Conservation (phyloP, 345 rosid species). For the Euphorbia tirucalli region DNA sequence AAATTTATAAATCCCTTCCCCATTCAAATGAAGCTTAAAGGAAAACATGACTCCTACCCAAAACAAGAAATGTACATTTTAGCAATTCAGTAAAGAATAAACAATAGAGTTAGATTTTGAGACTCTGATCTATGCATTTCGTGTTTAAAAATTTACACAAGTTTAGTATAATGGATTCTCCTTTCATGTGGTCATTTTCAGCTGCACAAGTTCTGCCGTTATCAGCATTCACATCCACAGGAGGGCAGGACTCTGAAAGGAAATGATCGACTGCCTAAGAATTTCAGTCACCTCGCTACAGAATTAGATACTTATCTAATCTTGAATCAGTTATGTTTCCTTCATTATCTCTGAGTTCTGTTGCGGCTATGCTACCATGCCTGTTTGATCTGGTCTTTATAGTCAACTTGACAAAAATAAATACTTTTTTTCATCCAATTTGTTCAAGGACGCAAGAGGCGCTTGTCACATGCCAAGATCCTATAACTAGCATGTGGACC, state of each 20-base stretch:
- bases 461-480: slow-evolving; percentile 74
- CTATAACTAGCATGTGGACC: slow-evolving; percentile 96
- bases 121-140: background rate
- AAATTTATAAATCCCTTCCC: no score
- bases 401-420: background rate
- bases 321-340: background rate
- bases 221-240: background rate
- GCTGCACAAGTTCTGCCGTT: background rate
- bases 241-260: no score
- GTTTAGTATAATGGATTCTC: background rate
- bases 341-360: background rate
- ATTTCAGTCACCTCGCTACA: background rate
- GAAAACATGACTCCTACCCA: no score
- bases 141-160: slow-evolving; percentile 3
- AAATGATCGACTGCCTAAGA: no score
- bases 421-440: no score
- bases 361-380: background rate
- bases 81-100: slow-evolving; percentile 2
- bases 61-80: background rate
- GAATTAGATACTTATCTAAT: no score
- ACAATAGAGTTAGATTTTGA: background rate
- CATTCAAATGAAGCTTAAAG: no score
- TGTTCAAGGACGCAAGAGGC: slow-evolving; percentile 39
- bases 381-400: slow-evolving; percentile 11
- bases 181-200: background rate